Evolutionary conservation across 306 rosid genomes (phyloP).

Genomic region (Acacia confusa): DNA sequence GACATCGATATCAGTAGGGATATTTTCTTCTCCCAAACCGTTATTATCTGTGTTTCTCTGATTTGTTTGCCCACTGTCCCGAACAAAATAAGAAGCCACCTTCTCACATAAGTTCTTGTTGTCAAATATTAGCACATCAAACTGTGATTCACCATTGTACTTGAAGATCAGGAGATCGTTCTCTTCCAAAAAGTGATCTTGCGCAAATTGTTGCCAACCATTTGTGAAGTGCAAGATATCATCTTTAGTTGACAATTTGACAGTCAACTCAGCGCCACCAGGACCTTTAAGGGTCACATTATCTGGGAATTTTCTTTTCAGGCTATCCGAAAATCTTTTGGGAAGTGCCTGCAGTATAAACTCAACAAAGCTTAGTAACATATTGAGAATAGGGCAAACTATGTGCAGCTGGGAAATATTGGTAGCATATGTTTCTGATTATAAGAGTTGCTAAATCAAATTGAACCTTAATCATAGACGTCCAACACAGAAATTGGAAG

Average conservation of each 20-base stretch:
- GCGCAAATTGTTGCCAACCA: conserved; percentile 65
- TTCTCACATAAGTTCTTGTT: conserved; percentile 62
- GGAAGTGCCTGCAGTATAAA: conserved; percentile 63
- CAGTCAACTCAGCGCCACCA: conserved; percentile 57
- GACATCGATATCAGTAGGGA: conserved; percentile 34
- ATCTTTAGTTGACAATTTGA: conserved; percentile 44
- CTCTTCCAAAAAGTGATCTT: conserved; percentile 56
- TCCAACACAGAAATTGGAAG: neutral
- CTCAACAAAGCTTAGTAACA: neutral
- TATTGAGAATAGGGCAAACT: neutral
- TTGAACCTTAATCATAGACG: neutral
- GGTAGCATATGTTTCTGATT: neutral
- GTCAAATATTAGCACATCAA: conserved; percentile 62
- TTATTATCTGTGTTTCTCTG: conserved; percentile 32
- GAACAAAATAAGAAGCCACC: conserved; percentile 57
- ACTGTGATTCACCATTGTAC: conserved; percentile 60
- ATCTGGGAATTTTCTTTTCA: conserved; percentile 59
- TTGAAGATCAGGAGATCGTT: conserved; percentile 67
- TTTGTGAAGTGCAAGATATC: conserved; percentile 40
- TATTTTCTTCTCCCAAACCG: conserved; percentile 31
- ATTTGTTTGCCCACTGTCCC: conserved; percentile 38
- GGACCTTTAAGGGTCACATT: conserved; percentile 62
- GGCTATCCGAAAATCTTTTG: conserved; percentile 44
- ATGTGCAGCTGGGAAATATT: neutral
- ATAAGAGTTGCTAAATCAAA: neutral